Evolutionary conservation across 2,329 filamentous ascomycete genomes (phyloP), one percentile per base, ranked within the genome.

Genomic region (Botrytis tulipae): DNA sequence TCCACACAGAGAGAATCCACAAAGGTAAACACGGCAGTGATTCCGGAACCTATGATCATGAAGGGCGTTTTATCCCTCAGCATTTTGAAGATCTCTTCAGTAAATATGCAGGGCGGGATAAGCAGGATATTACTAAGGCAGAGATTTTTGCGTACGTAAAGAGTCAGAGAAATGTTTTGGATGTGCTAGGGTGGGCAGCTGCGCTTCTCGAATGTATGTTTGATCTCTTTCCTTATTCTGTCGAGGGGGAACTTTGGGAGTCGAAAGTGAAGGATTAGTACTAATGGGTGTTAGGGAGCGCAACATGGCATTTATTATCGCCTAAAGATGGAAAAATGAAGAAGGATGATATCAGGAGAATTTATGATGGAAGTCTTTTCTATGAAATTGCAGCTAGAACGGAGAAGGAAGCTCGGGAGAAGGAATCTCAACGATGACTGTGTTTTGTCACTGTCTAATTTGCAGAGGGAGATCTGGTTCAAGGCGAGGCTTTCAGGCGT

Each of bases 261-360:
- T 63, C 2, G 29, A 22, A 8, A 18, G 0, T 65, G n/a, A 25
- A 20, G 32, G 2, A n/a, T n/a, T 22, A 22, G 22, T 72, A 18
- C 32, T 65, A 44, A 54, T 57, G 2, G 14, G n/a, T 18, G 46
- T 22, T 35, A 83, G 84, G 84, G 84, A 76, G 83, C 4, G 86
- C 85, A 0, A 85, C 85, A 0, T 88, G 86, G 73, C 77, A 89
- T 25, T 81, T 90, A 62, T 80, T 89, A 9, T 86, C 85, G 85
- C 87, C 88, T 0, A 83, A 84, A 59, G 86, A 90, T 77, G 88
- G 88, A 0, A 82, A 82, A 69, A 84, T 90, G 81, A 83, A 80
- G 77, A 90, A 90, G 80, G 87, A 90, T 63, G 88, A 90, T 71
- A 82, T 88, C 29, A 79, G 86, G n/a, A 78, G 84, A 12, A 81